Percentiles rank a stretch among this genome's conserved stretches.
Evolutionary conservation across 2,329 filamentous ascomycete genomes (phyloP).

Genomic region (Blastomyces gilchristii): DNA sequence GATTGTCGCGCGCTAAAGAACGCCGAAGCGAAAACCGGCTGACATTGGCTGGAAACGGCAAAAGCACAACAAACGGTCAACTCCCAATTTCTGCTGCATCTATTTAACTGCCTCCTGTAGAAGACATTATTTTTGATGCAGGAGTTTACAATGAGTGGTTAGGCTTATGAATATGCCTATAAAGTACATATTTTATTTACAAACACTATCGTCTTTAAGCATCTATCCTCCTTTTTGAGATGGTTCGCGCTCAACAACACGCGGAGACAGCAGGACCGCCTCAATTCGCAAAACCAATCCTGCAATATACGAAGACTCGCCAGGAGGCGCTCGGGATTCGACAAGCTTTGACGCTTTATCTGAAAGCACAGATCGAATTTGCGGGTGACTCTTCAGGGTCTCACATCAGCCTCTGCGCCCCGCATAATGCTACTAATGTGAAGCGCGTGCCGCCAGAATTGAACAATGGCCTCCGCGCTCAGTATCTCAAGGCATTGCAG

Average conservation of each 20-base stretch:
- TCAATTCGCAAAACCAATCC: conserved; percentile 25
- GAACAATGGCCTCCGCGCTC: conserved; percentile 30
- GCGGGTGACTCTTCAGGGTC: conserved; percentile 23
- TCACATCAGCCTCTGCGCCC: conserved; percentile 29
- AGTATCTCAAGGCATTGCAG: conserved; percentile 39
- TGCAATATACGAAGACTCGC: conserved; percentile 31
- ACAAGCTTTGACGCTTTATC: conserved; percentile 30
- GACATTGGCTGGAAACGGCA: not conserved
- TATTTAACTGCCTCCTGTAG: not conserved
- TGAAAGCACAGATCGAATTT: conserved; percentile 29
- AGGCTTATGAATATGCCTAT: not conserved
- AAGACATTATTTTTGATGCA: not conserved
- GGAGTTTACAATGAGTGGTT: not conserved
- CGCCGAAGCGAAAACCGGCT: not conserved
- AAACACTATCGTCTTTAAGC: not conserved
- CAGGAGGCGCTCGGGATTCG: conserved; percentile 33
- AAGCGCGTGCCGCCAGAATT: conserved; percentile 31
- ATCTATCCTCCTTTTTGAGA: not conserved
- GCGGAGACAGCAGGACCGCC: not conserved
- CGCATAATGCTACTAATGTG: conserved; percentile 25
- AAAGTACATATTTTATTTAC: not conserved
- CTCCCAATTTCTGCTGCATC: not conserved
- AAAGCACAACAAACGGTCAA: not conserved
- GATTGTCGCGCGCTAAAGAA: not conserved
- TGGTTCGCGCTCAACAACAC: not conserved